Conservation (phyloP, 2,329 filamentous ascomycete genomes). For the Pochonia chlamydosporia region DNA sequence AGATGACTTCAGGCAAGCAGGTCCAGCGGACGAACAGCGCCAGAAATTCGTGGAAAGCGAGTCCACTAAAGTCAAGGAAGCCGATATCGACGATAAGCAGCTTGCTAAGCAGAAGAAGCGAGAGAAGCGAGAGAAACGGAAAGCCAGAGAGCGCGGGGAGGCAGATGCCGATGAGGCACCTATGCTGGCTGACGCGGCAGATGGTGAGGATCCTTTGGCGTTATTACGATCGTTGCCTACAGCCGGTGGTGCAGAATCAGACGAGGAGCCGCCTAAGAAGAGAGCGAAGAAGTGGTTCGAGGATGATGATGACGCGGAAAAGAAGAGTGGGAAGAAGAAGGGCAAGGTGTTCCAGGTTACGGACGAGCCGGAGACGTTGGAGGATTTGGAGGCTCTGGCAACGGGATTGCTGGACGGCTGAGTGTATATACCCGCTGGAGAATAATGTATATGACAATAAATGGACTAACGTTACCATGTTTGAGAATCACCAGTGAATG, state of each 20-base stretch:
- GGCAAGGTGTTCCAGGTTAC: conserved; percentile 55
- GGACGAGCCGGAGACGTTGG: conserved; percentile 69
- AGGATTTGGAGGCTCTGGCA: conserved; percentile 73
- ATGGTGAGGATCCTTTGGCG: conserved; percentile 46
- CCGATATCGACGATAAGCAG: conserved; percentile 79
- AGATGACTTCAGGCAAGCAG: conserved; percentile 68
- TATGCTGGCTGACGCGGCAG: conserved; percentile 34
- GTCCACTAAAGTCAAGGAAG: conserved; percentile 61
- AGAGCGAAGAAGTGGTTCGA: conserved; percentile 77
- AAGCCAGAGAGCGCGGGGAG: conserved; percentile 53
- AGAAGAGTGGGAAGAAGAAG: conserved; percentile 32
- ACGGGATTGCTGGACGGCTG: conserved; percentile 59
- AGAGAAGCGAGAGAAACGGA: conserved; percentile 70
- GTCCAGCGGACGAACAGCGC: conserved; percentile 70
- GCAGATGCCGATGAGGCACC: conserved; percentile 20
- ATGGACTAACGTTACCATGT: too few species aligned
- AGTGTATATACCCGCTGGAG: neutral
- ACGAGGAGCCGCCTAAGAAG: conserved; percentile 36
- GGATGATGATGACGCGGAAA: conserved; percentile 53
- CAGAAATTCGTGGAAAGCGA: conserved; percentile 74
- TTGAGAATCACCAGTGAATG: neutral
- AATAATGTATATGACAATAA: neutral
- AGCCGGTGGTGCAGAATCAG: conserved; percentile 25
- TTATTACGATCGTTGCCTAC: conserved; percentile 53
- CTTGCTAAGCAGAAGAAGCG: conserved; percentile 70